These are phyloP conservation scores for Hymenoscyphus fructigenus DNA, from an alignment of 2,329 filamentous ascomycete genomes.

Conservation along the genomic window DNA sequence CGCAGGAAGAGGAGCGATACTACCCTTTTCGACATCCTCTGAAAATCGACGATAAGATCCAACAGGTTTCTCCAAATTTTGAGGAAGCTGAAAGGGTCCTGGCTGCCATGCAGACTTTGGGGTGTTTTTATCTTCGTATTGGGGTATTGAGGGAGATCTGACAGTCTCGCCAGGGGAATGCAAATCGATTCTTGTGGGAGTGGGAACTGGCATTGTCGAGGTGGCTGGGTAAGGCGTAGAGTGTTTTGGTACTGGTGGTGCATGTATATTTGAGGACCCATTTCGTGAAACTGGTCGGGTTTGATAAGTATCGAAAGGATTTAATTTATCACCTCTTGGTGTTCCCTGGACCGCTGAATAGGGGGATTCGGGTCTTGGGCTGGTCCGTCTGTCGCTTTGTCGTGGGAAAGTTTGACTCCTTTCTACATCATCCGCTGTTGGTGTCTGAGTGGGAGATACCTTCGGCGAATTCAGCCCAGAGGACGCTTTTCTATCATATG, in stretches of 20 bases:
- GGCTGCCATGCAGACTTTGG: conserved; percentile 45
- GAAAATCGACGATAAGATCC: conserved; percentile 54
- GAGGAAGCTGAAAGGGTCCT: conserved; percentile 43
- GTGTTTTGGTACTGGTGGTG: conserved; percentile 10
- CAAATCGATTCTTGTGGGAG: conserved; percentile 24
- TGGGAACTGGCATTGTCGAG: conserved; percentile 28
- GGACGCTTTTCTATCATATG: conserved; percentile 21
- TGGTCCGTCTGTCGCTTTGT: conserved; percentile 15
- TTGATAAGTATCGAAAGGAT: conserved; percentile 23
- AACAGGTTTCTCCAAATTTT: conserved; percentile 41
- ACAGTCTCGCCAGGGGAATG: conserved; percentile 23
- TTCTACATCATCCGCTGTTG: conserved; percentile 27
- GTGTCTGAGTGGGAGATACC: conserved; percentile 29
- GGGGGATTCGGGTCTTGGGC: conserved; percentile 31
- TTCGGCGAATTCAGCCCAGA: conserved; percentile 30
- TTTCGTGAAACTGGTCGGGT: conserved; percentile 22
- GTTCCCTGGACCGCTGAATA: conserved; percentile 22
- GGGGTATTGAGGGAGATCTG: conserved; percentile 20
- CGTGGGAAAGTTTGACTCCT: conserved; percentile 31
- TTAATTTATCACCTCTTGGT: conserved; percentile 26
- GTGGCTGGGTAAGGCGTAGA: conserved; percentile 13
- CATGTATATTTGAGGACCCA: conserved; percentile 6
- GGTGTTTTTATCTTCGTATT: conserved; percentile 21
- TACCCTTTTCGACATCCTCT: conserved; percentile 49
- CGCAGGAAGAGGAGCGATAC: conserved; percentile 54